phyloP scores from a whole-genome alignment of 176 grass and related monocot species.

The Neostapfia colusana region DNA sequence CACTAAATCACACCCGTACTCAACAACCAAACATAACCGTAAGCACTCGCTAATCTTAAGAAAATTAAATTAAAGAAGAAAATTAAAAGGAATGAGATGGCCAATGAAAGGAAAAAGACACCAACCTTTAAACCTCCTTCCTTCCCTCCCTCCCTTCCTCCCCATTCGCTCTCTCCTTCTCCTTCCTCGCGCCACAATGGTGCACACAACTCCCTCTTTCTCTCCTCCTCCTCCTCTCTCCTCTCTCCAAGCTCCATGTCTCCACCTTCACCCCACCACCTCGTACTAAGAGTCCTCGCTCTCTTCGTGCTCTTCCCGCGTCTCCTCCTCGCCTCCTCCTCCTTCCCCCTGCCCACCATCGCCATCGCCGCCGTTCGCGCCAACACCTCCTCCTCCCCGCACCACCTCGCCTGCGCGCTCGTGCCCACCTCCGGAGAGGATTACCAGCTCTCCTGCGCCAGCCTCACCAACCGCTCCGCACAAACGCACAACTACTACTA shows the following conservation, averaged over 20 bases:
- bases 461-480: slow-evolving; percentile 26
- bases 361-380: slow-evolving; percentile 53
- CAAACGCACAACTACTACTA: slow-evolving; percentile 34
- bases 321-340: slow-evolving; percentile 31
- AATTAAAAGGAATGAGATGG: not conserved
- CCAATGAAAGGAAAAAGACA: slow-evolving; percentile 1
- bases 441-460: slow-evolving; percentile 43
- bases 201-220: slow-evolving; percentile 41
- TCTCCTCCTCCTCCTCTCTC: slow-evolving; percentile 30
- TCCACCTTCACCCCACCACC: slow-evolving; percentile 32
- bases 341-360: slow-evolving; percentile 65
- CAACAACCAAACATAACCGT: not conserved
- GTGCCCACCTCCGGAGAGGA: not conserved
- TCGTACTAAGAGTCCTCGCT: slow-evolving; percentile 22
- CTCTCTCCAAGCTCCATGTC: slow-evolving; percentile 55
- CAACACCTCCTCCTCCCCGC: slow-evolving; percentile 23
- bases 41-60: not conserved
- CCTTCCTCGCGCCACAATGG: slow-evolving; percentile 49
- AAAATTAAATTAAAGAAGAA: not conserved
- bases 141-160: slow-evolving; percentile 6
- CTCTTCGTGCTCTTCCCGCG: slow-evolving; percentile 11
- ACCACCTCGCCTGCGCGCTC: slow-evolving; percentile 60
- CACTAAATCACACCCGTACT: not conserved
- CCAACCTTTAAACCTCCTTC: slow-evolving; percentile 54
- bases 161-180: slow-evolving; percentile 25